Evolutionary conservation across 768 basidiomycete genomes (phyloP).

Genomic region (Hebeloma cylindrosporum): DNA sequence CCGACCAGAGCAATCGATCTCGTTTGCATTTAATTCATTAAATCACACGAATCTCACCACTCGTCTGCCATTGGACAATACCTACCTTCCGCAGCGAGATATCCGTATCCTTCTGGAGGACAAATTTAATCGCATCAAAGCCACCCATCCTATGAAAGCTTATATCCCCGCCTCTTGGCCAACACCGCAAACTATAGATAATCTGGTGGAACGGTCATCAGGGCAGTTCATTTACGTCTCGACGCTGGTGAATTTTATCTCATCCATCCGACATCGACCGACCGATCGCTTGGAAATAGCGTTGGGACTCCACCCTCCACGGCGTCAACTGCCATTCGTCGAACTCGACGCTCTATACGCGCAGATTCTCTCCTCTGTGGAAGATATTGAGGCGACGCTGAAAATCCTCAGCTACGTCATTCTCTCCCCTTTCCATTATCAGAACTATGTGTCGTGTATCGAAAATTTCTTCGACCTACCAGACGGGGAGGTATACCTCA

Average conservation of each 20-base stretch:
- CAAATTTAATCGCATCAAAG: not conserved
- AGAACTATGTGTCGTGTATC: too few species aligned
- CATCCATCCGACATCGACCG: not conserved
- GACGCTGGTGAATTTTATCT: not conserved
- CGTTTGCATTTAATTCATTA: not conserved
- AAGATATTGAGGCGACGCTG: not conserved
- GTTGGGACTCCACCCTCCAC: not conserved
- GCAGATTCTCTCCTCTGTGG: conserved; percentile 1
- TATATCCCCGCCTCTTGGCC: conserved; percentile 1
- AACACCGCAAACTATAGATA: not conserved
- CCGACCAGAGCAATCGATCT: not conserved
- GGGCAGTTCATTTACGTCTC: conserved; percentile 5
- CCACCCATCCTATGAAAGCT: not conserved
- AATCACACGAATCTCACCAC: not conserved
- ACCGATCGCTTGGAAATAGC: not conserved
- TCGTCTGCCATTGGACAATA: not conserved
- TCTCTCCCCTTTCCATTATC: too few species aligned
- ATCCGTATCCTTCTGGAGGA: not conserved
- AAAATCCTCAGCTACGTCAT: not conserved
- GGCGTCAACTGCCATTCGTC: not conserved
- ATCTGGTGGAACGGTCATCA: not conserved
- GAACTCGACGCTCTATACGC: conserved; percentile 3
- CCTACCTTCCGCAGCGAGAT: not conserved
- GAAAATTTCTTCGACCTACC: too few species aligned
- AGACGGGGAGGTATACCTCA: too few species aligned